Conservation (phyloP, 805 yeast species). For the Brettanomyces anomalus region DNA sequence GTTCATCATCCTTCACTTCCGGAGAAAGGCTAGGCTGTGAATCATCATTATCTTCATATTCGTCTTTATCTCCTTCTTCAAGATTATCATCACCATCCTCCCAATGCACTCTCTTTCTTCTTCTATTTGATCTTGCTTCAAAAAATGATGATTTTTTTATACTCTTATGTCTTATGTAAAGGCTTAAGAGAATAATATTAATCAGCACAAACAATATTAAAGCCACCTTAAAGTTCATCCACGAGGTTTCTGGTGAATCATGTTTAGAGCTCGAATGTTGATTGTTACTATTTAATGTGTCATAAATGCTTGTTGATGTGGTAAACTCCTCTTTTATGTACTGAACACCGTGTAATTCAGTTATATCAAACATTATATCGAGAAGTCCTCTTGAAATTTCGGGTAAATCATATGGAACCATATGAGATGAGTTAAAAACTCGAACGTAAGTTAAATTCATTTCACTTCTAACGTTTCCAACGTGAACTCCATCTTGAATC, state of each 20-base stretch:
- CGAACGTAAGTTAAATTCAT: conserved; percentile 71
- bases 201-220: neutral
- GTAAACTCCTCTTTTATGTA: no score
- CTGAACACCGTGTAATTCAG: neutral
- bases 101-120: conserved; percentile 4
- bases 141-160: neutral
- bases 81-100: neutral
- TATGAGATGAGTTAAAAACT: conserved; percentile 74
- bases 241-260: no score
- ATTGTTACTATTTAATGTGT: no score
- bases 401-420: conserved; percentile 86
- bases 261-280: no score
- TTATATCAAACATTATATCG: conserved; percentile 27
- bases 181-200: neutral
- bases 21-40: no score
- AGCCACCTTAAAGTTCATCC: neutral
- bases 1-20: neutral
- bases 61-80: neutral
- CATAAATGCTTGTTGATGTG: no score
- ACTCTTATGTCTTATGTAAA: neutral
- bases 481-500: conserved; percentile 32
- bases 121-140: neutral
- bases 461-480: conserved; percentile 37
- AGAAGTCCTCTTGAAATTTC: conserved; percentile 61
- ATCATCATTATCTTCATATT: neutral